Evolutionary conservation across 345 rosid genomes (phyloP), one percentile per base, ranked within the genome.

Genomic region (Eucalyptus paniculata): DNA sequence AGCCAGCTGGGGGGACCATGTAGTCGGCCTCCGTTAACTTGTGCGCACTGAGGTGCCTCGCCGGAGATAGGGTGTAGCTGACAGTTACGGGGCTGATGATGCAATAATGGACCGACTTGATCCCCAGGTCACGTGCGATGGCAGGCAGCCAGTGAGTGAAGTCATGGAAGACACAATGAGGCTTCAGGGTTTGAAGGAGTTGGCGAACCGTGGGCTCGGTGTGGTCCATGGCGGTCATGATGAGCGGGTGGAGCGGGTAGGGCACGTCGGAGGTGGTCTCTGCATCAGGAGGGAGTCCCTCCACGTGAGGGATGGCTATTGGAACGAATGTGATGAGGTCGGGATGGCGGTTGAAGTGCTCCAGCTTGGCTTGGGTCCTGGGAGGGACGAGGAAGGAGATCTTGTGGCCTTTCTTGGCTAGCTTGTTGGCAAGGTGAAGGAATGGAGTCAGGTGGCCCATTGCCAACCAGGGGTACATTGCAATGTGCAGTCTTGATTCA

Each of bases 381-480:
- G 87, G 87, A 54, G 97, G 95, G 5, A 94, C 60, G 89, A 96
- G 89, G 91, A 94, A 91, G 12, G 95, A 92, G 37, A 92, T 83
- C 37, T 86, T 92, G n/a, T 91, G 94, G 60, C 97, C 98, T 51
- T 87, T 92, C 58, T 89, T 89, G 6, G 95, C 96, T 15, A 96
- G 91, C 88, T 92, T 94, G 91, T 95, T 95, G 19, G 98, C 91
- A 50, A 96, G 94, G 87, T 94, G 96, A 30, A 95, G 88, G 90
- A 88, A 95, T 6, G 97, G 95, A 21, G 93, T 93, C 88, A 95
- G 92, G 62, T 94, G 97, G 40, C 98, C 96, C 58, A 89, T 86
- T 45, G 97, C 96, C 40, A 95, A 91, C 95, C 94, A 95, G 4
- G 96, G 98, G 69, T 94, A 94, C 97, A 94, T 94, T 24, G 93